phyloP scores from a whole-genome alignment of 345 rosid species.

The Citrus sinensis region DVS_A1.0 CM039169.1:24710501-24711000 shows the following conservation, averaged over 20 bases:
- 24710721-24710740: conserved; percentile 31
- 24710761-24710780: conserved; percentile 1
- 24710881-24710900: background rate
- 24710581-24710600: background rate
- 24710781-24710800: conserved; percentile 1
- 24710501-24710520: conserved; percentile 17
- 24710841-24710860: background rate
- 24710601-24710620: background rate
- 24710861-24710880: background rate
- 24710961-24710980: background rate
- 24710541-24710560: conserved; percentile 32
- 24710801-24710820: background rate
- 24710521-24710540: conserved; percentile 28
- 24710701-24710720: conserved; percentile 34
- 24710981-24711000: background rate
- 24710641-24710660: conserved; percentile 5
- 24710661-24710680: conserved; percentile 20
- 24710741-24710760: conserved; percentile 22
- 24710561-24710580: conserved; percentile 40
- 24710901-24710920: background rate
- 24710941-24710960: too few relatives aligned
- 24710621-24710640: background rate
- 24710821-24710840: background rate
- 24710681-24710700: conserved; percentile 41
- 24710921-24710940: background rate